phyloP scores from a whole-genome alignment of 345 rosid species.

The Trapa bicornis region DNA sequence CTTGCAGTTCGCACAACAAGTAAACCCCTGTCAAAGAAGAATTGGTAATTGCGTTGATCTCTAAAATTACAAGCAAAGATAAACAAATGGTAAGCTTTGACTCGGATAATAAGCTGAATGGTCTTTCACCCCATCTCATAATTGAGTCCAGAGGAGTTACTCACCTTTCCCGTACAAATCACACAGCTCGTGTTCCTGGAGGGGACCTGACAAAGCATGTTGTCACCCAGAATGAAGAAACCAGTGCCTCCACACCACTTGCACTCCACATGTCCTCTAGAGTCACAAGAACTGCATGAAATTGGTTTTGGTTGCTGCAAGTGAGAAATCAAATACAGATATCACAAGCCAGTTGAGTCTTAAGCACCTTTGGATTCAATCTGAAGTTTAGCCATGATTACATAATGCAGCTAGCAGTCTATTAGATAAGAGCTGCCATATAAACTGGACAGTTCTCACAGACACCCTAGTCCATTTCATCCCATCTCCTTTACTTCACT shows the following conservation, averaged over 20 bases:
- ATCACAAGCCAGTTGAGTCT: not conserved
- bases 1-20: conserved; percentile 57
- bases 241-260: conserved; percentile 93
- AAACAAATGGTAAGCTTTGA: not conserved
- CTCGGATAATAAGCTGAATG: not conserved
- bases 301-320: conserved; percentile 79
- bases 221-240: conserved; percentile 78
- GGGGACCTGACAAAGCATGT: conserved; percentile 90
- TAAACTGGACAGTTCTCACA: not conserved
- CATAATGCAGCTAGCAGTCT: not conserved
- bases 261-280: conserved; percentile 71
- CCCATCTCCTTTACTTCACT: not conserved
- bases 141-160: not conserved
- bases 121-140: too few relatives aligned
- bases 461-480: not conserved
- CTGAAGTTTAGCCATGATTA: not conserved
- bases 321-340: not conserved
- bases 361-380: not conserved
- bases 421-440: not conserved
- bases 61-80: not conserved
- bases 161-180: conserved; percentile 74
- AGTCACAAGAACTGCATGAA: conserved; percentile 49
- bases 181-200: conserved; percentile 76
- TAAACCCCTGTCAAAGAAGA: conserved; percentile 43
- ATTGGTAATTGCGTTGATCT: not conserved